Conservation (phyloP, 768 basidiomycete genomes). For the Leccinum subgranulosum region DNA sequence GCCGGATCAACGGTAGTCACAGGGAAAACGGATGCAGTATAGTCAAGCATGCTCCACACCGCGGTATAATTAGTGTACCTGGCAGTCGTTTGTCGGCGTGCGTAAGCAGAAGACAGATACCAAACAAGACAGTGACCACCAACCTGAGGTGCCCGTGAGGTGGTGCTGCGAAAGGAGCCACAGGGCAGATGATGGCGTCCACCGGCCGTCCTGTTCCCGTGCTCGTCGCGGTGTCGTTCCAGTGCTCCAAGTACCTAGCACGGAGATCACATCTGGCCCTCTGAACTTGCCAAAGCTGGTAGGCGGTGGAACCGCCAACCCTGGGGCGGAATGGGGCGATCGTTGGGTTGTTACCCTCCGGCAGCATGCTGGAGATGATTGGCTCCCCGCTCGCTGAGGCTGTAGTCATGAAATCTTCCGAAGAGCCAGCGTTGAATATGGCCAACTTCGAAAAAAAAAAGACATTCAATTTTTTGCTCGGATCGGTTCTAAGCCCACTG, state of each 20-base stretch:
- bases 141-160: too few relatives aligned
- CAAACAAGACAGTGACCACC: too few relatives aligned
- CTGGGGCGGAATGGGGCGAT: conserved; percentile 25
- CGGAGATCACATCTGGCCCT: conserved; percentile 44
- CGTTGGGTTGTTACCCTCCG: conserved; percentile 24
- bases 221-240: conserved; percentile 22
- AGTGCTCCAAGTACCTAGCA: conserved; percentile 56
- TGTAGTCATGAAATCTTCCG: conserved; percentile 42
- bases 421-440: conserved; percentile 47
- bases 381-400: conserved; percentile 51
- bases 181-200: too few relatives aligned
- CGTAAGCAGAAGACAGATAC: too few relatives aligned
- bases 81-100: too few relatives aligned
- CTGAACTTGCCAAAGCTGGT: conserved; percentile 69
- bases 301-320: conserved; percentile 41
- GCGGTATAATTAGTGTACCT: conserved; percentile 43
- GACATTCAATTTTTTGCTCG: not conserved
- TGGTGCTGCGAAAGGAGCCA: too few relatives aligned
- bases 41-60: conserved; percentile 69
- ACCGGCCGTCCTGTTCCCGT: too few relatives aligned
- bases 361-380: conserved; percentile 45
- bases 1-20: conserved; percentile 56
- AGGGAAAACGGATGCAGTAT: conserved; percentile 57
- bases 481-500: conserved; percentile 5
- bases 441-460: conserved; percentile 26